Conservation (phyloP, 371 early-diverging fungal species). For the Smittium mucronatum region DNA sequence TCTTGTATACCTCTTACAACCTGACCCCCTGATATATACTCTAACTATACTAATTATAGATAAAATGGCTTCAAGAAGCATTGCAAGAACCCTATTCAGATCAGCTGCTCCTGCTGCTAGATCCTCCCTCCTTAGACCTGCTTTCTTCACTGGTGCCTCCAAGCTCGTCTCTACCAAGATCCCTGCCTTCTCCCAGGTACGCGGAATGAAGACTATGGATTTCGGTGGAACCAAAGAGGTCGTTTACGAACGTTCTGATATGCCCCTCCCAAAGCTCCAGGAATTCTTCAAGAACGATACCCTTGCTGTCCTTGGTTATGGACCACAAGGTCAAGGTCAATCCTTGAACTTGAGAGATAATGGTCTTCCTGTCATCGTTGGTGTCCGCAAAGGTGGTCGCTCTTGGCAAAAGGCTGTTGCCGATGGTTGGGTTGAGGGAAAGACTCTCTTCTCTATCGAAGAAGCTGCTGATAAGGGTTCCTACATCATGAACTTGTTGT, state of each 20-base stretch:
- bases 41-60: too few species aligned
- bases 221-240: conserved; percentile 87
- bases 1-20: too few species aligned
- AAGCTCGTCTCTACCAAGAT: neutral
- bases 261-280: conserved; percentile 77
- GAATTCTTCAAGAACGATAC: conserved; percentile 87
- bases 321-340: conserved; percentile 94
- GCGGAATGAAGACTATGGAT: conserved; percentile 83
- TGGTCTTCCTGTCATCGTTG: conserved; percentile 89
- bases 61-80: conserved; percentile 8
- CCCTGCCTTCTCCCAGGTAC: conserved; percentile 39
- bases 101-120: neutral
- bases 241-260: conserved; percentile 92
- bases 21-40: too few species aligned
- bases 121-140: neutral
- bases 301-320: conserved; percentile 93
- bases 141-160: neutral
- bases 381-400: conserved; percentile 80
- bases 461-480: conserved; percentile 84
- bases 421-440: conserved; percentile 93
- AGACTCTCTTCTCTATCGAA: conserved; percentile 86
- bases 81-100: neutral
- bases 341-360: conserved; percentile 93
- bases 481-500: conserved; percentile 88
- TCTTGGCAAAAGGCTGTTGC: conserved; percentile 86